Conservation (phyloP, 495 filamentous ascomycete genomes). For the Ascobolus immersus region DNA sequence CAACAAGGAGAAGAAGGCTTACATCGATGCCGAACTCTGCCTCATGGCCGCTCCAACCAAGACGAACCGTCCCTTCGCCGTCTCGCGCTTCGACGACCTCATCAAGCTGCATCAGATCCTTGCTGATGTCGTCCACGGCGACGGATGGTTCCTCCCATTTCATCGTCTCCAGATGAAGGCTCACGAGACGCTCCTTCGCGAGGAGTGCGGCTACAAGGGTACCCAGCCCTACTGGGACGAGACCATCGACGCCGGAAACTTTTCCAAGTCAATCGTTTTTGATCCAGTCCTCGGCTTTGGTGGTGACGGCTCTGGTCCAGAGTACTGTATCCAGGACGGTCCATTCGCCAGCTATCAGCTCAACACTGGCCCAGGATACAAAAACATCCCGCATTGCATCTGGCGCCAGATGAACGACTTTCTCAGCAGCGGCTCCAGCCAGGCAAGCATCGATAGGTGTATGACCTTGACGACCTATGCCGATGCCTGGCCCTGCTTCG, state of each 20-base stretch:
- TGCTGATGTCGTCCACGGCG: conserved; percentile 8
- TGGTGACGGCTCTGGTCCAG: conserved; percentile 17
- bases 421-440: conserved; percentile 6
- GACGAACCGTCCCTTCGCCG: conserved; percentile 14
- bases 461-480: conserved; percentile 11
- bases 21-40: conserved; percentile 24
- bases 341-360: conserved; percentile 19
- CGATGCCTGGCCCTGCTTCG: conserved; percentile 19
- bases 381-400: conserved; percentile 18
- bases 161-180: conserved; percentile 14
- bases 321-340: conserved; percentile 20
- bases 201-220: conserved; percentile 18
- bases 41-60: conserved; percentile 18
- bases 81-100: conserved; percentile 22
- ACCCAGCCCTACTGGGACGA: conserved; percentile 26
- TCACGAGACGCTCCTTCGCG: conserved; percentile 16
- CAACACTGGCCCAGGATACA: conserved; percentile 12
- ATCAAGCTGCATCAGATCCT: conserved; percentile 10
- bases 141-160: conserved; percentile 17
- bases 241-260: conserved; percentile 18
- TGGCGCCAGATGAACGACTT: conserved; percentile 15
- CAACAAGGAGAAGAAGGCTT: conserved; percentile 17
- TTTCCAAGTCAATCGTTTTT: conserved; percentile 16
- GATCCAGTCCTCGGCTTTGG: conserved; percentile 19
- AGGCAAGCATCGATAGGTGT: conserved; percentile 15